Percentiles rank a stretch among this genome's conserved stretches.
These are phyloP conservation scores for Cyberlindnera xishuangbannaensis DNA, from an alignment of 805 yeast species.

Conservation along the genomic window DNA sequence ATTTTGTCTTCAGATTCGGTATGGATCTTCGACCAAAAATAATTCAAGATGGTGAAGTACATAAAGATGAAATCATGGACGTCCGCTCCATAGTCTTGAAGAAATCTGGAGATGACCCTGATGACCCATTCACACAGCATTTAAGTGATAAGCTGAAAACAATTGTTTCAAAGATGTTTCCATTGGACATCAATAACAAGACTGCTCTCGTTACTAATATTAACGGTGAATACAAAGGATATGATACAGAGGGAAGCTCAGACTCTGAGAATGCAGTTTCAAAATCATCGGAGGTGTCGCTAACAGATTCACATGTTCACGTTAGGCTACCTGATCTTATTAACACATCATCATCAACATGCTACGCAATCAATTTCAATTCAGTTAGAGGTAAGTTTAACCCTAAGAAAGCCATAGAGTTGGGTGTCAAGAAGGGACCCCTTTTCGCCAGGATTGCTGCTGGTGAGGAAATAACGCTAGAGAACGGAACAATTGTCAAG, in stretches of 20 bases:
- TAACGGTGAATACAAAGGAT: slow-evolving; percentile 12
- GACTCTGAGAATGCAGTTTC: too few relatives aligned
- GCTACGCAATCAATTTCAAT: slow-evolving; percentile 60
- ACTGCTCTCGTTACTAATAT: slow-evolving; percentile 30
- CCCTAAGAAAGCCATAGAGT: slow-evolving; percentile 52
- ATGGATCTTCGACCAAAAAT: slow-evolving; percentile 38
- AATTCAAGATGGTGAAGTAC: slow-evolving; percentile 19
- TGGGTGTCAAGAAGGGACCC: slow-evolving; percentile 67
- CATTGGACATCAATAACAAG: slow-evolving; percentile 35
- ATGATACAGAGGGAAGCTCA: slow-evolving; percentile 3
- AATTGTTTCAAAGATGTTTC: slow-evolving; percentile 52
- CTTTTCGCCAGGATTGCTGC: slow-evolving; percentile 52
- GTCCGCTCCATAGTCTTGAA: slow-evolving; percentile 13
- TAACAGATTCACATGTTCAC: slow-evolving; percentile 34
- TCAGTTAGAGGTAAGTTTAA: slow-evolving; percentile 76
- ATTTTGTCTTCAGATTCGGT: slow-evolving; percentile 78
- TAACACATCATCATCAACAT: slow-evolving; percentile 37
- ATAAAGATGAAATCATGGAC: slow-evolving; percentile 31
- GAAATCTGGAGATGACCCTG: neutral
- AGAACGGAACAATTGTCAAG: slow-evolving; percentile 49
- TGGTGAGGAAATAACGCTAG: slow-evolving; percentile 52
- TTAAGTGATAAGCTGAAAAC: slow-evolving; percentile 8
- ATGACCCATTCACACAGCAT: slow-evolving; percentile 4
- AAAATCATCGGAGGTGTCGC: slow-evolving; percentile 10
- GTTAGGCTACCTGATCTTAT: slow-evolving; percentile 28